These are phyloP conservation scores for Pythium aristosporum DNA, from an alignment of 352 stramenopile species.

Conservation along the genomic window DNA sequence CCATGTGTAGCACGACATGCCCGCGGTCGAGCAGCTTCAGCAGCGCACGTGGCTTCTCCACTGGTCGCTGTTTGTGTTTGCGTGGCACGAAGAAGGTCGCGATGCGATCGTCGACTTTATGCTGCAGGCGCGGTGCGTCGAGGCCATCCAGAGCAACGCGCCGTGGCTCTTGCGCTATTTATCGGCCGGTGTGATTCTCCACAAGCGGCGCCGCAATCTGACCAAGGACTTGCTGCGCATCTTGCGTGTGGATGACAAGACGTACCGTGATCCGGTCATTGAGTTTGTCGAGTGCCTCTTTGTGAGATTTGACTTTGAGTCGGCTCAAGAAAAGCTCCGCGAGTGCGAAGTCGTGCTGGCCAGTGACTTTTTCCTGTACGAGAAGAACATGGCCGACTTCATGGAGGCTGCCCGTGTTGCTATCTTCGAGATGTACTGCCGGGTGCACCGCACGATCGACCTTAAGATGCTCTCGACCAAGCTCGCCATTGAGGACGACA, in stretches of 20 bases:
- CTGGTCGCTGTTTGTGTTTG: constrained; percentile 97
- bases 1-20: constrained; percentile 54
- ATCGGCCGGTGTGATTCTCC: constrained; percentile 96
- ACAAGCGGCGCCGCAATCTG: constrained; percentile 93
- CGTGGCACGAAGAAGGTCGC: constrained; percentile 91
- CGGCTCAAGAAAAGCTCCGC: constrained; percentile 91
- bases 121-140: constrained; percentile 89
- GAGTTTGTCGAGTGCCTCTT: constrained; percentile 98
- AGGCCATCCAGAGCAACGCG: constrained; percentile 98
- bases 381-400: constrained; percentile 96
- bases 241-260: constrained; percentile 89
- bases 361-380: constrained; percentile 97
- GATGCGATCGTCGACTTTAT: constrained; percentile 98
- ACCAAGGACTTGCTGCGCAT: constrained; percentile 96
- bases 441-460: constrained; percentile 99
- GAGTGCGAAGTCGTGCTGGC: constrained; percentile 95
- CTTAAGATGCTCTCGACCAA: constrained; percentile 96
- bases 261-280: constrained; percentile 79
- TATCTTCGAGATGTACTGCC: constrained; percentile 99
- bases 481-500: constrained; percentile 94
- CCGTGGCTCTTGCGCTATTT: constrained; percentile 97
- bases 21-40: constrained; percentile 93
- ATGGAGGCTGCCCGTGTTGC: constrained; percentile 97
- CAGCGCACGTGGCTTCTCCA: constrained; percentile 98
- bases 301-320: constrained; percentile 99